Conservation (phyloP, 116 monocot species). For the Iris pallida region DNA sequence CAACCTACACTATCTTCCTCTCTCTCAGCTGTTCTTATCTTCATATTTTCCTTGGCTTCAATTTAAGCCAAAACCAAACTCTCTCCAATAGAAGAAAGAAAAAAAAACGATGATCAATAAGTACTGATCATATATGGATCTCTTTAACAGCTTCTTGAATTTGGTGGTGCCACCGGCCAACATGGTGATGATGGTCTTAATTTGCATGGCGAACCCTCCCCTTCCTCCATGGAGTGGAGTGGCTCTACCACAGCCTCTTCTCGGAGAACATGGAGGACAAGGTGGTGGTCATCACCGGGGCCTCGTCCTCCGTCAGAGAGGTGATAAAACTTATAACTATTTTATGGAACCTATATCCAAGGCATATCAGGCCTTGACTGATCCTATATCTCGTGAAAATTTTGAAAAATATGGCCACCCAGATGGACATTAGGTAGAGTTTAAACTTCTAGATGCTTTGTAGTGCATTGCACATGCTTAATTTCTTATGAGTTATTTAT, state of each 20-base stretch:
- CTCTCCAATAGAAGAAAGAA: neutral
- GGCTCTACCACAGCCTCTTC: slow-evolving; percentile 41
- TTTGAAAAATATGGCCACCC: too few relatives aligned
- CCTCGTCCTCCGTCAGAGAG: slow-evolving; percentile 77
- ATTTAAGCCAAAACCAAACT: neutral
- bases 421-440: too few relatives aligned
- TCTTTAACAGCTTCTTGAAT: slow-evolving; percentile 47
- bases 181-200: slow-evolving; percentile 76
- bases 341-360: too few relatives aligned
- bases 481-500: too few relatives aligned
- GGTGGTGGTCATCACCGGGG: slow-evolving; percentile 80
- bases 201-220: slow-evolving; percentile 70
- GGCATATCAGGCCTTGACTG: too few relatives aligned
- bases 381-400: too few relatives aligned
- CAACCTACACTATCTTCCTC: neutral
- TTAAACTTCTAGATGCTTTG: too few relatives aligned
- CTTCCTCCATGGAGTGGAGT: slow-evolving; percentile 43
- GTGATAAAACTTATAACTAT: too few relatives aligned
- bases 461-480: too few relatives aligned
- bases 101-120: neutral
- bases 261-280: slow-evolving; percentile 67
- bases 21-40: slow-evolving; percentile 11
- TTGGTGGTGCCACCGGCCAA: slow-evolving; percentile 68
- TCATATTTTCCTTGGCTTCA: neutral
- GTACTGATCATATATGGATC: slow-evolving; percentile 25